phyloP scores from a whole-genome alignment of 2,329 filamentous ascomycete genomes.

The Sporothrix schenckii region DNA sequence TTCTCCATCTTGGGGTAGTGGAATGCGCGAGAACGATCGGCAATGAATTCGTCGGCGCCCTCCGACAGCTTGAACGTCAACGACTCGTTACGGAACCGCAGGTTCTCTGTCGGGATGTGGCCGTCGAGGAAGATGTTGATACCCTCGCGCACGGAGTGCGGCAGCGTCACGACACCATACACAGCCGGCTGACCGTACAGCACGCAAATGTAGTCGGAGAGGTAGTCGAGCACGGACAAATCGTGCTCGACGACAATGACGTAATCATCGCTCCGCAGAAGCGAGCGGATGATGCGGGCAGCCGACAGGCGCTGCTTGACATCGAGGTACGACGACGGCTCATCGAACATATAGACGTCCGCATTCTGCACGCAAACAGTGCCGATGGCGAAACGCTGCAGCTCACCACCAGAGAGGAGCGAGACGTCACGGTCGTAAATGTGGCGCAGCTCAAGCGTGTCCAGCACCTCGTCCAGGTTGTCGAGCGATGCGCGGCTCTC shows the following conservation, averaged over 20 bases:
- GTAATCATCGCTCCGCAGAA: slow-evolving; percentile 87
- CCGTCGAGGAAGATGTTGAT: slow-evolving; percentile 99
- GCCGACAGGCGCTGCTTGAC: slow-evolving; percentile 97
- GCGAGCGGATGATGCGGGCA: slow-evolving; percentile 86
- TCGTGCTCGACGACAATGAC: slow-evolving; percentile 99
- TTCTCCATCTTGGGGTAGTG: slow-evolving; percentile 89
- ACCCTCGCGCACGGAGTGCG: slow-evolving; percentile 93
- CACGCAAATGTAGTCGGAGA: slow-evolving; percentile 97
- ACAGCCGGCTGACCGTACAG: slow-evolving; percentile 94
- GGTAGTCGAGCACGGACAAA: slow-evolving; percentile 95
- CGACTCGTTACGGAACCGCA: slow-evolving; percentile 97
- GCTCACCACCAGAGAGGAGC: slow-evolving; percentile 91
- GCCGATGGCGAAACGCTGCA: slow-evolving; percentile 96
- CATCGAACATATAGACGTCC: slow-evolving; percentile 99
- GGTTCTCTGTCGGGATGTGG: slow-evolving; percentile 92
- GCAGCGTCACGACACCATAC: slow-evolving; percentile 96
- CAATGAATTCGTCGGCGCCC: slow-evolving; percentile 82
- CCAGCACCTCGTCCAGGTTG: slow-evolving; percentile 79
- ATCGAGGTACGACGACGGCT: slow-evolving; percentile 98
- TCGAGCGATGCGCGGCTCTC: slow-evolving; percentile 74
- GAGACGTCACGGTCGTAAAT: slow-evolving; percentile 91
- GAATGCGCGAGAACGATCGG: slow-evolving; percentile 83
- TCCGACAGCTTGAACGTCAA: slow-evolving; percentile 94
- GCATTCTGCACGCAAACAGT: slow-evolving; percentile 94
- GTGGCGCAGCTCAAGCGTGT: slow-evolving; percentile 65